phyloP scores from a whole-genome alignment of 108 stramenopile species.

The Pseudonitzschia pungens region DNA sequence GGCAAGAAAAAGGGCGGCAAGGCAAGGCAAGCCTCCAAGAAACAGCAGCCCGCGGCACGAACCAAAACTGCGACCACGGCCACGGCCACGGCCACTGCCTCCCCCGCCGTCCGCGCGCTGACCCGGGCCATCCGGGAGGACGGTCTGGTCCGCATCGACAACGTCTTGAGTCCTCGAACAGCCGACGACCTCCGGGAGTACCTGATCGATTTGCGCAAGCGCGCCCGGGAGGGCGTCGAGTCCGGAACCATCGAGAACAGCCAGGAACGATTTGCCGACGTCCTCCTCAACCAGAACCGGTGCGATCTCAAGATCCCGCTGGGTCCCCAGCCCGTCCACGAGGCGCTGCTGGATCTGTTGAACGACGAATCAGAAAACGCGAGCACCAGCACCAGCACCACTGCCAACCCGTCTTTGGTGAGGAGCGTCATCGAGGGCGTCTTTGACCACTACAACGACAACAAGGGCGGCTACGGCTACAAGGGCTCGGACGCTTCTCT shows the following conservation, averaged over 20 bases:
- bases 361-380: slow-evolving; percentile 1
- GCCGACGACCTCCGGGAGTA: slow-evolving; percentile 57
- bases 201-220: slow-evolving; percentile 43
- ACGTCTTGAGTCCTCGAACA: slow-evolving; percentile 43
- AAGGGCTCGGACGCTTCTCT: slow-evolving; percentile 56
- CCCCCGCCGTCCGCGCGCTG: slow-evolving; percentile 3
- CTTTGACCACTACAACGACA: slow-evolving; percentile 18
- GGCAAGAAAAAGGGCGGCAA: background rate
- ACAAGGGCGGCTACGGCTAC: slow-evolving; percentile 32
- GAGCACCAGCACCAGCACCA: background rate
- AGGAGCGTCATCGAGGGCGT: slow-evolving; percentile 6
- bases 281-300: slow-evolving; percentile 70
- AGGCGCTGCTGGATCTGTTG: slow-evolving; percentile 46
- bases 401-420: background rate
- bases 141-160: slow-evolving; percentile 77
- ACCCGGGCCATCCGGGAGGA: slow-evolving; percentile 29
- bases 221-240: slow-evolving; percentile 41
- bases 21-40: background rate
- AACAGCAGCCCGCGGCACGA: background rate
- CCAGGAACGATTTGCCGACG: slow-evolving; percentile 75
- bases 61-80: background rate
- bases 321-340: slow-evolving; percentile 16
- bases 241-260: slow-evolving; percentile 36
- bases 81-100: background rate
- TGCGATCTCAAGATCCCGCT: slow-evolving; percentile 81